Percentiles rank a stretch among this genome's conserved stretches.
Conservation (phyloP, 441 rosid genomes). For the Erodium chrysanthum region DNA sequence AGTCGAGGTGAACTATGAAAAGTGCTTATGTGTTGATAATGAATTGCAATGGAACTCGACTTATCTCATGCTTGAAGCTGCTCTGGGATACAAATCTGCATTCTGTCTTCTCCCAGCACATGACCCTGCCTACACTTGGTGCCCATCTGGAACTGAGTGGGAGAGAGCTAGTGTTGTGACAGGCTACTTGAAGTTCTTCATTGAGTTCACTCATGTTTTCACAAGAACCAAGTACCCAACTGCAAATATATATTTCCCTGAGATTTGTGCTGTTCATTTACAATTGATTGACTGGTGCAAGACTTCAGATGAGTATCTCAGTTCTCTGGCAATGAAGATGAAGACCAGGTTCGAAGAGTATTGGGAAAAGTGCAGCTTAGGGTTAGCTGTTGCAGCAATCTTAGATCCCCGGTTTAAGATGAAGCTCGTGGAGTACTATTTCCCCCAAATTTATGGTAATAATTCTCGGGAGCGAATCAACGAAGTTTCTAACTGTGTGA, state of each 20-base stretch:
- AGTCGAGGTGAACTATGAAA: slow-evolving; percentile 28
- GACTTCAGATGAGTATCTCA: slow-evolving; percentile 42
- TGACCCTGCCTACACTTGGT: slow-evolving; percentile 15
- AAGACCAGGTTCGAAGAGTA: slow-evolving; percentile 45
- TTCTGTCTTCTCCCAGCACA: slow-evolving; percentile 34
- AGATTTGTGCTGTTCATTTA: slow-evolving; percentile 48
- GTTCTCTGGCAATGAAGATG: slow-evolving; percentile 44
- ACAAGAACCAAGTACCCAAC: slow-evolving; percentile 33
- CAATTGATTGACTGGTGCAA: slow-evolving; percentile 53
- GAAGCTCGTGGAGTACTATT: slow-evolving; percentile 67
- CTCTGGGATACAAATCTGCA: slow-evolving; percentile 33
- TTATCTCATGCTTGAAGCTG: slow-evolving; percentile 44
- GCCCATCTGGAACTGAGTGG: slow-evolving; percentile 54
- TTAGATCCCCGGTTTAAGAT: slow-evolving; percentile 68
- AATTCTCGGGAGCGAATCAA: slow-evolving; percentile 38
- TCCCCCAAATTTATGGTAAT: slow-evolving; percentile 41
- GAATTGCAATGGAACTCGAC: slow-evolving; percentile 48
- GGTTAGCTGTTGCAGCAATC: slow-evolving; percentile 53
- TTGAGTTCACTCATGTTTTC: slow-evolving; percentile 38
- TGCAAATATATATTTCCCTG: slow-evolving; percentile 49
- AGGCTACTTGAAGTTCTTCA: slow-evolving; percentile 42
- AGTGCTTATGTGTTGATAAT: slow-evolving; percentile 36
- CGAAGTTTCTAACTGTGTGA: slow-evolving; percentile 39
- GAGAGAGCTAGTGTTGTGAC: slow-evolving; percentile 29
- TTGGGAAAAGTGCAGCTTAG: slow-evolving; percentile 52